Base-by-base conservation (phyloP, 345 rosid species). In the Cochlearia excelsa region DNA sequence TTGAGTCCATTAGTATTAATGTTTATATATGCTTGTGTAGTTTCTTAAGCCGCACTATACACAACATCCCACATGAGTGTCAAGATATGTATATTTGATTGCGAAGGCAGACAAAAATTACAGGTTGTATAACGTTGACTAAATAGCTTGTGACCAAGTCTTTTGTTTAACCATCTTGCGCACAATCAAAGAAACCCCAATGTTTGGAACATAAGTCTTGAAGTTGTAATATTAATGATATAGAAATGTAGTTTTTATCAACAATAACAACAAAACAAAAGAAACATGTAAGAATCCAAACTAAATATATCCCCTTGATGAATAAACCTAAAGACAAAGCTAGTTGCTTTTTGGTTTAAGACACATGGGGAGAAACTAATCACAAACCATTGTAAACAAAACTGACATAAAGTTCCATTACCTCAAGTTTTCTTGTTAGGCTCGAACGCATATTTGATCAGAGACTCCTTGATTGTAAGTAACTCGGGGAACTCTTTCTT, bases 401-500 rank as follows among this genome's bases (percentile, higher is more conserved):
- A 56, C 63, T 48, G 50, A 48, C 56, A 57, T 48, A 16, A 56
- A 40, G 57, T 40, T 40, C 39, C 7, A 57, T 31, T 31, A 66
- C 70, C 70, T 27, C 62, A 69, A 54, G 72, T 66, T 74, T 74
- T 77, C 68, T 65, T 81, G 75, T 81, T 74, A 30, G 78, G 63
- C 51, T 74, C 64, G 48, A 67, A 77, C 2, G 75, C 83, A 30
- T 77, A 75, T 53, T 75, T 77, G 48, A 67, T 52, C 8, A 81
- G 70, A 9, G 86, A 81, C 42, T 81, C 86, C 46, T 65, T 79
- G 59, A 81, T 77, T 6, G 83, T 59, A 38, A 76, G 70, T 72
- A 81, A 35, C 8, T 67, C 77, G 45, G 81, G 81, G 33, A 81
- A 81, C 75, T 81, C 81, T 26, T 51, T 51, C 71, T 72, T 81